phyloP scores from a whole-genome alignment of 2,329 filamentous ascomycete genomes.

The Ceratocystiopsis sp. region DNA sequence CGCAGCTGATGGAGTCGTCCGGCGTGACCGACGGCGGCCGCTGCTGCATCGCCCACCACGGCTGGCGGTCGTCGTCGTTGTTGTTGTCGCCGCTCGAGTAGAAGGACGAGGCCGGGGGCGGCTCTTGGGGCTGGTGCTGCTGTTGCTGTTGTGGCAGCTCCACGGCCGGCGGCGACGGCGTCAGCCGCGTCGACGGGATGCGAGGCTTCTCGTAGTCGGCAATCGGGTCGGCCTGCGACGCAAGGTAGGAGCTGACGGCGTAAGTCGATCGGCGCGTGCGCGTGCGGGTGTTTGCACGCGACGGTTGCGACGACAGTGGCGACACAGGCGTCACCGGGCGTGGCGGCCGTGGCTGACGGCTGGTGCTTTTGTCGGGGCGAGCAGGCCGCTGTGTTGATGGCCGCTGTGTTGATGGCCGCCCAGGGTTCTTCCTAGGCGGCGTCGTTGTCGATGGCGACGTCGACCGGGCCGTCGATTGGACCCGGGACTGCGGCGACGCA shows the following conservation, averaged over 20 bases:
- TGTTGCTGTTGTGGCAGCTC: too few species aligned
- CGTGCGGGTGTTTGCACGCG: background rate
- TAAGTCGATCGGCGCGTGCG: background rate
- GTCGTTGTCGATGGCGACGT: too few species aligned
- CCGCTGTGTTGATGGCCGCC: too few species aligned
- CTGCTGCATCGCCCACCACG: background rate
- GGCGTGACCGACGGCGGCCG: conserved; percentile 2
- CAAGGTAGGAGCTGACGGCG: conserved; percentile 4
- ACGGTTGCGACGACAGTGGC: background rate
- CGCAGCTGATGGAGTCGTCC: conserved; percentile 9
- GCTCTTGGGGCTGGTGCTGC: background rate
- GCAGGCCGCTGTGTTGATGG: too few species aligned
- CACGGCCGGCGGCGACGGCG: too few species aligned
- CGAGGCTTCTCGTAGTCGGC: too few species aligned
- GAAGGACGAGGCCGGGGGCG: too few species aligned
- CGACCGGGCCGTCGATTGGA: too few species aligned
- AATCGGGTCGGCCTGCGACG: conserved; percentile 1
- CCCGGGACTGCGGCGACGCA: too few species aligned
- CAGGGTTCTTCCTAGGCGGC: too few species aligned
- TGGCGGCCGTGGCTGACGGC: background rate
- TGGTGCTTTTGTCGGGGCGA: background rate
- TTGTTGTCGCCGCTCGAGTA: background rate
- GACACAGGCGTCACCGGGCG: background rate
- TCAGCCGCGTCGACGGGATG: too few species aligned
- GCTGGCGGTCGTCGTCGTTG: background rate